Evolutionary conservation across 345 rosid species (phyloP).

Genomic region (Aurinia saxatilis): DNA sequence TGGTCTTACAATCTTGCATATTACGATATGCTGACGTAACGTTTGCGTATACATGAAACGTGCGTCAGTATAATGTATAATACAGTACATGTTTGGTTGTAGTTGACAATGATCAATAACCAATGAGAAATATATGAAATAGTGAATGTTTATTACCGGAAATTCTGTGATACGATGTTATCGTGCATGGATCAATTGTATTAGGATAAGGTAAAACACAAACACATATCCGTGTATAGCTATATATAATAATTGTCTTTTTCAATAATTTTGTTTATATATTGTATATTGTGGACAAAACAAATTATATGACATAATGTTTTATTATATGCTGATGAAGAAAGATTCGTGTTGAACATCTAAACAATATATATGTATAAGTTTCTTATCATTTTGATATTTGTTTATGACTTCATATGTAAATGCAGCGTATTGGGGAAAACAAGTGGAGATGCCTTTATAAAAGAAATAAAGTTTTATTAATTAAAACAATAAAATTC

Average conservation of each 20-base stretch:
- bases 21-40: not conserved
- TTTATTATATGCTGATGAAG: not conserved
- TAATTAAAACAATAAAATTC: not conserved
- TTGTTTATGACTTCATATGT: not conserved
- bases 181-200: constrained; percentile 1
- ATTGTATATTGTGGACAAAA: too few species aligned
- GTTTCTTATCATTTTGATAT: not conserved
- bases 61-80: not conserved
- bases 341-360: not conserved
- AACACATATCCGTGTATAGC: not conserved
- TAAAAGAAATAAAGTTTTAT: not conserved
- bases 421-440: not conserved
- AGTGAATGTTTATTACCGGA: too few species aligned
- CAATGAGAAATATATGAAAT: too few species aligned
- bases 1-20: not conserved
- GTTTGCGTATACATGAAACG: not conserved
- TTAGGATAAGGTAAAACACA: not conserved
- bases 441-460: not conserved
- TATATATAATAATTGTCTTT: not conserved
- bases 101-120: too few species aligned
- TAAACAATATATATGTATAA: not conserved
- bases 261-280: not conserved
- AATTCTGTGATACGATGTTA: too few species aligned
- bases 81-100: too few species aligned
- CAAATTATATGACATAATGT: not conserved